Base-by-base conservation (phyloP, 495 filamentous ascomycete genomes). In the Hypoxylon lenormandii region DNA sequence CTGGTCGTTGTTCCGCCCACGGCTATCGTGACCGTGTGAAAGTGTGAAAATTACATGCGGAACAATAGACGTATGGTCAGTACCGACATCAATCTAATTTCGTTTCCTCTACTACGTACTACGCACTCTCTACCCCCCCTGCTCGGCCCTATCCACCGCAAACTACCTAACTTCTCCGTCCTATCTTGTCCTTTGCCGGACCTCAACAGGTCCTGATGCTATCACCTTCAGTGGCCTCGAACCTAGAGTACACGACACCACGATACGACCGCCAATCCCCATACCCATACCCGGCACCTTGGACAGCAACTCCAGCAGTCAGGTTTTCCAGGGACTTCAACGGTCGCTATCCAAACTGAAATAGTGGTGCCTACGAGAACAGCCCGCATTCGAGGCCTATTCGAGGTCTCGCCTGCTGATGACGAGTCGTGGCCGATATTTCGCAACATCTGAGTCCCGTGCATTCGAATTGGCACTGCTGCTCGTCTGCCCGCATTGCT, bases 21-120 rank as follows among this genome's bases (percentile, higher is more conserved):
- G 60, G 60, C 64, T 57, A 22, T 57, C 40, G 11, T 64, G 64
- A 60, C 53, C 59, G 66, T n/a, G n/a, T n/a, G n/a, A n/a, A n/a
- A n/a, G n/a, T 70, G 50, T 66, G 40, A 72, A 69, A 69, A 69
- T 63, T 69, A 56, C 45, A 60, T 53, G 51, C 54, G 53, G 60
- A 65, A 60, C 57, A 57, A 47, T 49, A 56, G 56, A 66, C 57
- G 66, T 69, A 69, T 40, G 59, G 51, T 47, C 51, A 60, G 56
- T 64, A 40, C 53, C 37, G 47, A 52, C 36, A 26, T 45, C 33
- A 42, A 43, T 21, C 45, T 26, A 62, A 57, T 60, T 56, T 60
- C 33, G 23, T 23, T 37, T 12, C 12, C 50, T 38, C 18, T 48
- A 42, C 18, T 30, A 15, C 19, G 3, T 10, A 12, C 51, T 43